These are phyloP conservation scores for Pelargonium cotyledonis DNA, from an alignment of 441 rosid genomes.

Conservation along the genomic window DNA sequence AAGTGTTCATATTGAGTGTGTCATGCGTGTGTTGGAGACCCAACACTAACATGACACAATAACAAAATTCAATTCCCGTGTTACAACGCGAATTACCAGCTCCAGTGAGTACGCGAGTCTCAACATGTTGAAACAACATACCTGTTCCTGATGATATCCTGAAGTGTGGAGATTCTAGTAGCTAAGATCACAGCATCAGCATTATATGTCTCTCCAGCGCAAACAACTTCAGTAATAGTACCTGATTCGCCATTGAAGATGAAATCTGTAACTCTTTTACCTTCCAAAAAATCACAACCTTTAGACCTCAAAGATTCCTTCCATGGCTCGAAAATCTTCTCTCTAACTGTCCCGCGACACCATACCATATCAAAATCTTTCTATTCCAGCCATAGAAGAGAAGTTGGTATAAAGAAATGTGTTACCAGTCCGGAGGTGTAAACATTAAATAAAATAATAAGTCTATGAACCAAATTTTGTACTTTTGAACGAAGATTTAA, in stretches of 20 bases:
- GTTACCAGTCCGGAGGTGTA: too few species aligned
- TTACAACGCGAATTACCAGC: too few species aligned
- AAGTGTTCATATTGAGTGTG: too few species aligned
- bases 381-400: conserved; percentile 23
- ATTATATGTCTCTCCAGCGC: conserved; percentile 29
- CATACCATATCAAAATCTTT: conserved; percentile 44
- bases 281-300: conserved; percentile 39
- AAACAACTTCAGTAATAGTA: conserved; percentile 39
- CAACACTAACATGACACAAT: too few species aligned
- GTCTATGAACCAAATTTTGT: too few species aligned
- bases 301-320: conserved; percentile 31
- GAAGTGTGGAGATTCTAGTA: conserved; percentile 40
- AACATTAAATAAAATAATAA: background rate
- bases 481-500: too few species aligned
- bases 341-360: conserved; percentile 41
- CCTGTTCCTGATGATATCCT: conserved; percentile 49
- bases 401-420: too few species aligned
- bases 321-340: conserved; percentile 51
- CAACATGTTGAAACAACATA: conserved; percentile 15
- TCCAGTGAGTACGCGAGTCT: background rate
- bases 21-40: too few species aligned
- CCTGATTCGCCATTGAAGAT: conserved; percentile 37
- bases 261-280: conserved; percentile 33
- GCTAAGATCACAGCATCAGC: conserved; percentile 55
- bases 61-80: too few species aligned